A percentile compares a stretch with the other conserved stretches of the same genome.
These are phyloP conservation scores for Chimonanthus salicifolius DNA, from an alignment of 164 flowering plant genomes.

Conservation along the genomic window DNA sequence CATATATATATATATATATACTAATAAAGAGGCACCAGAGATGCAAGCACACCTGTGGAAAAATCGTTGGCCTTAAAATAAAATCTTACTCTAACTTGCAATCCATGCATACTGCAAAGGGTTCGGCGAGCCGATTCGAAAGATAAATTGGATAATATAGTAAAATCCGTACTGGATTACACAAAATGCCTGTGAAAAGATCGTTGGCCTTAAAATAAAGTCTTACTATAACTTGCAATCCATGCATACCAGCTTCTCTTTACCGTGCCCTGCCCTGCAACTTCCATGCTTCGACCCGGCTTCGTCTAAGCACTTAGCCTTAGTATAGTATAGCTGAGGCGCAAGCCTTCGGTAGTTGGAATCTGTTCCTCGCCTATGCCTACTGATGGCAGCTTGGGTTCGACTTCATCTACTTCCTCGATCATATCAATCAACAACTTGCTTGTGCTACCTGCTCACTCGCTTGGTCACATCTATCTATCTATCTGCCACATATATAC, in stretches of 20 bases:
- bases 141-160: no score
- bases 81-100: no score
- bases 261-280: background rate
- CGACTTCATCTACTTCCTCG: background rate
- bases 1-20: no score
- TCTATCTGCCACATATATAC: background rate
- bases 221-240: background rate
- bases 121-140: no score
- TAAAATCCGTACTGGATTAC: no score
- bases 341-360: background rate
- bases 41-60: no score
- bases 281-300: background rate
- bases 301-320: background rate
- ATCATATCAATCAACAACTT: background rate
- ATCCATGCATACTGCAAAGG: no score
- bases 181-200: no score
- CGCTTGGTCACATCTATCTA: conserved; percentile 4
- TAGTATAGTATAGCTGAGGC: background rate
- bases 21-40: no score
- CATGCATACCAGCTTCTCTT: background rate
- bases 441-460: background rate
- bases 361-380: background rate
- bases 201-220: no score
- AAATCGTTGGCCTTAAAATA: no score
- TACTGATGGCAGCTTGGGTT: background rate